Evolutionary conservation across 352 stramenopile species (phyloP), one percentile per base, ranked within the genome.

Genomic region (Pythium aquatile): DNA sequence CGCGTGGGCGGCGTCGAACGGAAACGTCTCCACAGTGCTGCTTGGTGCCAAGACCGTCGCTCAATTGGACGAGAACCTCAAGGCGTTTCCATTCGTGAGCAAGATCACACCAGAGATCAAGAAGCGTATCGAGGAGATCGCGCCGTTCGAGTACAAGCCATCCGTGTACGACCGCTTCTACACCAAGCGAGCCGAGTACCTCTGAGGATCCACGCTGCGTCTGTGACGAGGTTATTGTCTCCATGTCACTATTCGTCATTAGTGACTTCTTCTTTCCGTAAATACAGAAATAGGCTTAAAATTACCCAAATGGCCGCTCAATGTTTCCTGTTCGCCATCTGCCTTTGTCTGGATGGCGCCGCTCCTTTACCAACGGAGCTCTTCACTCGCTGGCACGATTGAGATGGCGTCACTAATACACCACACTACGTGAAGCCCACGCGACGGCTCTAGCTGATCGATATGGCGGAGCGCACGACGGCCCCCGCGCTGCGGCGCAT

Each of bases 41-140:
- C 58, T 85, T 37, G 83, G 78, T n/a, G 78, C 81, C 17, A 84
- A 47, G 28, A 83, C 56, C 0, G 20, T 70, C 7, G 4, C 55
- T 2, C 81, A 90, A 35, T 61, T 89, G 4, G 67, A 88, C 33
- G 70, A 85, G 37, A 91, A 91, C 66, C 51, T 91, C 29, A 62
- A 78, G 46, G 71, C 74, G 33, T 52, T 89, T 32, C 26, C 58
- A 33, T 58, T 84, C 16, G 54, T 78, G 26, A 26, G 55, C n/a
- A 78, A 76, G 55, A 68, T 86, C 60, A 90, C 78, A 1, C 64
- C 73, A 11, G 69, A 87, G 35, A 32, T 83, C 28, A 87, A 87
- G 61, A 13, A 0, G 55, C 57, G 75, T 39, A 84, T 90, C 35
- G 81, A 89, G 16, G 63, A 51, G 39, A 69, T 87, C 37, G 40